Base-by-base conservation (phyloP, 2,329 filamentous ascomycete species). In the Metarhizium anisopliae region DNA sequence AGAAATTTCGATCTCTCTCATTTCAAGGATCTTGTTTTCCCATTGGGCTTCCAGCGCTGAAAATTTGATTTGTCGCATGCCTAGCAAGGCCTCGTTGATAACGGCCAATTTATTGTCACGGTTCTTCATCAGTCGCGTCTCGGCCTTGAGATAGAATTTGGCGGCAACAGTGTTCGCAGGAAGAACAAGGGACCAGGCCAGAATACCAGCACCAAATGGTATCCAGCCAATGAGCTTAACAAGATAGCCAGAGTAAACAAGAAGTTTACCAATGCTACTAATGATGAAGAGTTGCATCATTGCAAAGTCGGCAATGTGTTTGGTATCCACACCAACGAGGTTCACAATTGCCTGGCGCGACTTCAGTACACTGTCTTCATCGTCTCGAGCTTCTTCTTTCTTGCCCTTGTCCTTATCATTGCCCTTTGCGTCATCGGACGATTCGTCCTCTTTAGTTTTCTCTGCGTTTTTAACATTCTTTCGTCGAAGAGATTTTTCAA, bases 21-120 rank as follows among this genome's bases (percentile, higher is more conserved):
- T 78, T 68, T 59, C 77, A 70, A 66, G 59, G 47, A 94, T 88
- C 58, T 85, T 87, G 16, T 77, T 75, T 66, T 90, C 83, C 89
- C 89, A 93, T 61, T 88, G 82, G 20, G 75, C 72, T 67, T 93
- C 89, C 2, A 90, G 71, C 1, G 89, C 89, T 0, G 87, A 87
- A 62, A 93, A 91, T 64, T 94, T 94, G 72, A 94, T 90, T 68
- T 94, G 89, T 1, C 88, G 82, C 60, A 93, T 92, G 7, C 89
- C 89, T 62, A 88, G 81, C 1, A 94, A 72, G 0, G 86, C 87
- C 68, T 94, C 89, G 1, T 87, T 88, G 35, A 94, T 79, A 14
- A 91, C 80, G 0, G 80, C 85, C 70, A 91, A 78, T 69, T 92
- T 93, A 55, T 83, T 77, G 67, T 93, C 89, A 49, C 89, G 78